Percentiles rank a stretch among this genome's conserved stretches.
phyloP scores from a whole-genome alignment of 1,284 basidiomycete species.

The Schizopora paradoxa region DNA sequence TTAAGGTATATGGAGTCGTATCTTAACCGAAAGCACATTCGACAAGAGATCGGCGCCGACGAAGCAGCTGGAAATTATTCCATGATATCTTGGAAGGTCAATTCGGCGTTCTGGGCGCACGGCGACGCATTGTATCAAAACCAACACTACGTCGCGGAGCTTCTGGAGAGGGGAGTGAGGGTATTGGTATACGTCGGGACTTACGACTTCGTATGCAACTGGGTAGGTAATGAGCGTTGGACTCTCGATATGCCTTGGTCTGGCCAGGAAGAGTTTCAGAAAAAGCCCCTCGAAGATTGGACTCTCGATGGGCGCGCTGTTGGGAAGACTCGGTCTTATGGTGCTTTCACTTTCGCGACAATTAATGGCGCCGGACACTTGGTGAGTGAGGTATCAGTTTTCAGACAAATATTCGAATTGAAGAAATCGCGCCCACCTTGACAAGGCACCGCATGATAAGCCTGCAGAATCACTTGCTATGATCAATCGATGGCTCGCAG shows the following conservation, averaged over 20 bases:
- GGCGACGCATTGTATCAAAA: conserved; percentile 40
- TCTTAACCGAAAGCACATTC: conserved; percentile 51
- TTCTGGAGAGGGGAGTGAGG: conserved; percentile 70
- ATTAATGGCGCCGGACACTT: conserved; percentile 58
- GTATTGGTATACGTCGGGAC: conserved; percentile 72
- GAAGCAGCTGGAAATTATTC: conserved; percentile 43
- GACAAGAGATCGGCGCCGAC: conserved; percentile 55
- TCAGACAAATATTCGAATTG: not conserved
- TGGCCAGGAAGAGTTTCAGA: conserved; percentile 44
- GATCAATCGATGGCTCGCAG: conserved; percentile 47
- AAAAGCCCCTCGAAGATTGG: conserved; percentile 51
- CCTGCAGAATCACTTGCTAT: conserved; percentile 48
- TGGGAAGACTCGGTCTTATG: conserved; percentile 52
- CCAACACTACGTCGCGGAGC: conserved; percentile 53
- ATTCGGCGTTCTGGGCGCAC: conserved; percentile 32
- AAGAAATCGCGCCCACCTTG: not conserved
- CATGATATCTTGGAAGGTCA: conserved; percentile 41
- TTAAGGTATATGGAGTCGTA: conserved; percentile 44
- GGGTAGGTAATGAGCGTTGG: conserved; percentile 67
- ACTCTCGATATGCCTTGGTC: conserved; percentile 57
- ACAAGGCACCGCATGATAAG: conserved; percentile 55
- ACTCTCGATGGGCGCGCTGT: conserved; percentile 41
- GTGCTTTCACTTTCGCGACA: conserved; percentile 58
- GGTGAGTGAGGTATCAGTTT: conserved; percentile 43
- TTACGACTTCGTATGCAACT: conserved; percentile 74